Conservation (phyloP, 179 eudicot genomes). For the Silene noctiflora region DNA sequence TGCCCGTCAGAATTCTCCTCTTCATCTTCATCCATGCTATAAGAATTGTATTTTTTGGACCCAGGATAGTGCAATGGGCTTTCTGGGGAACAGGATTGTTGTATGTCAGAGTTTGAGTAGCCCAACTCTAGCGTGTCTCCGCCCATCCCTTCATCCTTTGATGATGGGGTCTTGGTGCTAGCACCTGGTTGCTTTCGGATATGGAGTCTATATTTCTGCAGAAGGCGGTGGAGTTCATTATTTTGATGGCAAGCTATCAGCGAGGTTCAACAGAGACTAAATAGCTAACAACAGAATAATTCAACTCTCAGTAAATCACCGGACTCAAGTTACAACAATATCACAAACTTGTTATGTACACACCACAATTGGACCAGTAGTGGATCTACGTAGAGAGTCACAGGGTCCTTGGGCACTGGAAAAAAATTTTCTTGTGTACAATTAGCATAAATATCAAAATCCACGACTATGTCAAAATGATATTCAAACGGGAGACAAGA, state of each 20-base stretch:
- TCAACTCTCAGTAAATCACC: not conserved
- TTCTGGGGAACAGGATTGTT: conserved; percentile 29
- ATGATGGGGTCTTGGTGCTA: conserved; percentile 17
- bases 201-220: conserved; percentile 42
- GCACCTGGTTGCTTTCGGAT: conserved; percentile 30
- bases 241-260: not conserved
- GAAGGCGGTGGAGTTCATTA: not conserved
- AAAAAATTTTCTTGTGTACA: too few relatives aligned
- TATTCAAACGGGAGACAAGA: not conserved
- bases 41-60: conserved; percentile 28
- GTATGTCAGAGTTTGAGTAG: conserved; percentile 22
- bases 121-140: conserved; percentile 20
- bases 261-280: not conserved
- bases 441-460: too few relatives aligned
- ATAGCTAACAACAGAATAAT: not conserved
- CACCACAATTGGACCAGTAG: too few relatives aligned
- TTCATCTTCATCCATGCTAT: conserved; percentile 29
- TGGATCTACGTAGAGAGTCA: too few relatives aligned
- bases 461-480: too few relatives aligned
- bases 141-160: conserved; percentile 9
- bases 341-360: not conserved
- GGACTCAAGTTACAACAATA: not conserved
- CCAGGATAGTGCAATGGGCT: conserved; percentile 27
- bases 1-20: conserved; percentile 37
- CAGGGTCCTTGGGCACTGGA: too few relatives aligned